Base-by-base conservation (phyloP, 805 yeast genomes). In the Spathaspora arborariae region DNA sequence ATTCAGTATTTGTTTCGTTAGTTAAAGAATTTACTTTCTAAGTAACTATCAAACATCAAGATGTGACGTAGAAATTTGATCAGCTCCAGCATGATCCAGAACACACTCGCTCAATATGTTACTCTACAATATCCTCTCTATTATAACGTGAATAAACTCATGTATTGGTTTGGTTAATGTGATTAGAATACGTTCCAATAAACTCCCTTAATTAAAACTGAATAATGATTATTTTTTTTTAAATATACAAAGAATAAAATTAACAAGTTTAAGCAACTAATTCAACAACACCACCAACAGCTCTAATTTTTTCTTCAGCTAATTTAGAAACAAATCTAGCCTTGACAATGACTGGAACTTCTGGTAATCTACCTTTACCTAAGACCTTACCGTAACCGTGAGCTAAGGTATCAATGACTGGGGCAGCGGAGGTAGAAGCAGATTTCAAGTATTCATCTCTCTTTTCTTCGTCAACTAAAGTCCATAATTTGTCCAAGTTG, bases 241-340 rank as follows among this genome's bases (percentile, higher is more conserved):
- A 47, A 47, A 44, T 47, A 45, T 47, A 47, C 50, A 47, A 30
- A 43, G 35, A 41, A 44, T 24, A 38, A 27, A n/a, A 24, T 49
- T 36, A 47, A 39, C 43, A 39, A 44, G 65, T 58, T 86, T 89
- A 94, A 79, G 99, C 99, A 75, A 94, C 79, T 74, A 94, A 88
- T 84, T 94, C 99, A 76, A 94, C 95, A 73, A 88, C 99, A 88
- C 99, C 99, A 81, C 99, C 99, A 74, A 85, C 99, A 74, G 96
- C 98, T 84, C 88, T 89, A 84, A 94, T 94, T 85, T 92, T 94
- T 83, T 94, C 91, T 85, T 94, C 99, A 74, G 99, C 99, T 74
- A 90, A 85, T 81, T 91, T 86, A 67, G 97, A 90, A 67, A 94
- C 99, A 74, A 85, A 94, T 87, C 99, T 92, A 64, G 99, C 99